Evolutionary conservation across 2,329 filamentous ascomycete genomes (phyloP).

Genomic region (Fusarium sp.): DNA sequence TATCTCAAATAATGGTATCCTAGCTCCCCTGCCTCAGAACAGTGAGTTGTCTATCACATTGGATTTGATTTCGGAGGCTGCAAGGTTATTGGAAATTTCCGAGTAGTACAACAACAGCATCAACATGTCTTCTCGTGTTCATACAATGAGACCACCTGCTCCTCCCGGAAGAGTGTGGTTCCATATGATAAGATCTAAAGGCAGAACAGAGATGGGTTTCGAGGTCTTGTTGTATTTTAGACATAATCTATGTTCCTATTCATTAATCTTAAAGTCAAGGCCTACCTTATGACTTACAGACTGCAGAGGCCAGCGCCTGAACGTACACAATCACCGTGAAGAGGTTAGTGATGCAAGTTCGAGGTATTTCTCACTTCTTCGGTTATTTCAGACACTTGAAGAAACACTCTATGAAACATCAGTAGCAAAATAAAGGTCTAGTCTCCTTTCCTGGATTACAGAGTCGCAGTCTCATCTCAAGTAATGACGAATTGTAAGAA

Average conservation of each 20-base stretch:
- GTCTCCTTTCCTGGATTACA: too few species aligned
- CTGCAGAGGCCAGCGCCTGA: background rate
- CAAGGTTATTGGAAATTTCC: too few species aligned
- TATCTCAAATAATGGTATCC: background rate
- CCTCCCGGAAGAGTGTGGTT: too few species aligned
- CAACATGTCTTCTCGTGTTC: too few species aligned
- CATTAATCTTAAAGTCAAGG: background rate
- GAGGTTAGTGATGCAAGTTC: background rate
- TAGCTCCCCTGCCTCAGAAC: background rate
- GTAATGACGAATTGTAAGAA: background rate
- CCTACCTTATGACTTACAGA: background rate
- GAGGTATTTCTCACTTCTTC: background rate
- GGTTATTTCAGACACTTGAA: background rate
- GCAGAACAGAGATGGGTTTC: background rate
- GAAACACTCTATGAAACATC: background rate
- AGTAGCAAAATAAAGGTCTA: background rate
- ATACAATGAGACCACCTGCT: too few species aligned
- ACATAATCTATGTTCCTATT: background rate
- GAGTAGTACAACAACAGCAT: too few species aligned
- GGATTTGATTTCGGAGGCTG: background rate
- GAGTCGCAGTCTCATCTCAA: too few species aligned
- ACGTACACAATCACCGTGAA: background rate
- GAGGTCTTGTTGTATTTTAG: background rate
- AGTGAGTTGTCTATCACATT: background rate
- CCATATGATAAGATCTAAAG: background rate